Base-by-base conservation (phyloP, 495 filamentous ascomycete genomes). In the Aspergillus wentii region DNA sequence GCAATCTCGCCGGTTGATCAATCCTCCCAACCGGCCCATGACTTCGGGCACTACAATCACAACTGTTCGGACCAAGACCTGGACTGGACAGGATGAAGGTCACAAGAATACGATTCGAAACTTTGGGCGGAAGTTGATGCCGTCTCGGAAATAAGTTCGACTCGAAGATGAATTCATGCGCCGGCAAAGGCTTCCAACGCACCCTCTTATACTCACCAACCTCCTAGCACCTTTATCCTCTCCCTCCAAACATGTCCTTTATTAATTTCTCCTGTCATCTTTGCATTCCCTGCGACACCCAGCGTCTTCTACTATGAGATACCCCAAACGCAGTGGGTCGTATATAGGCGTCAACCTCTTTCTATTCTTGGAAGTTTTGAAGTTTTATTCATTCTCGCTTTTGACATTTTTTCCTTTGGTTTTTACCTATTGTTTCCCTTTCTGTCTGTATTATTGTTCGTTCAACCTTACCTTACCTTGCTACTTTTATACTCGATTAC, bases 51-150 rank as follows among this genome's bases (percentile, higher is more conserved):
- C 43, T 13, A 43, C 56, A 3, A 37, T 54, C 8, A 54, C 49
- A 8, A 57, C 57, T 13, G 44, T 57, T 31, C 43, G 55, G 19
- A 39, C 52, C 33, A 47, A 40, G 9, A 53, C 44, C 32, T 56
- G 58, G 36, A 38, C 45, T 30, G 59, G 57, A 17, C 52, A 60
- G 8, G 65, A 69, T 41, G 67, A 69, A 15, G 57, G 54, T 18
- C 45, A 57, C 27, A 71, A 61, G 41, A 56, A 45, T 35, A 64
- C 60, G 20, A 64, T 69, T 25, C 62, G 65, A 38, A 69, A 46
- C 40, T 36, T 71, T 11, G 59, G 68, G 34, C 68, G 68, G 15
- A 69, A 64, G 42, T 33, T 69, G 35, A 63, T 62, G 34, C 44
- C 41, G 23, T 43, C 39, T 35, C 46, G 54, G 28, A 53, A 53